Evolutionary conservation across 768 basidiomycete genomes (phyloP), one percentile per base, ranked within the genome.

Genomic region (Austroboletus eburneus): DNA sequence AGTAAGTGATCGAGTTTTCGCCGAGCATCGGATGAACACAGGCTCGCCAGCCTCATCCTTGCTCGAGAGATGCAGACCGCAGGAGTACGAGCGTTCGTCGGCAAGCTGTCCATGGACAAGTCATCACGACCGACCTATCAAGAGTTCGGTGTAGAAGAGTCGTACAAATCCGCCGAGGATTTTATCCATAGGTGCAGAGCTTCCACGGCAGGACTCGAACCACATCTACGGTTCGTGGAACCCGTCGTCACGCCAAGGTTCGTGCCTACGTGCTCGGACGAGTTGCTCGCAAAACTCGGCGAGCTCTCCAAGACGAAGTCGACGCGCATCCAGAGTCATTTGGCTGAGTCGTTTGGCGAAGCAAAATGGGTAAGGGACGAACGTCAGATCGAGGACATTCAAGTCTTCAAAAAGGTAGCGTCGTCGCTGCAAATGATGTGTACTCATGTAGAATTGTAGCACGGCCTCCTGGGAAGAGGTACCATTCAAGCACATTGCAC

Each of bases 401-500:
- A 87, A 22, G 74, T 91, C 1, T 92, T 93, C 56, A 77, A 85
- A 49, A 70, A 72, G 55, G 91, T 85, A 62, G 48, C 13, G 17
- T 17, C 44, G 24, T 39, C 35, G 41, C 9, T 40, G 37, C 33
- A 25, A 22, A n/a, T 10, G 42, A 6, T 4, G 9, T 38, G 32
- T 37, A 17, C 47, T 61, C 43, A 63, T 39, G 35, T 1, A 36
- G 51, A 24, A 12, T 23, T 45, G 32, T 63, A 90, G 88, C 56
- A 72, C 54, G 66, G 70, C 7, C 73, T 92, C 5, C 67, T 91
- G 39, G 83, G 80, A 1, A 57, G 72, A 2, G 76, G 75, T 13
- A 85, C 89, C 0, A 64, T 93, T 12, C 88, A 91, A 71, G 91
- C 91, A 1, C 92, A 94, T 62, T 94, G 91, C 68, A 95, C 92